Base-by-base conservation (phyloP, 2,329 filamentous ascomycete species). In the Chaetomiaceae sp. region DNA sequence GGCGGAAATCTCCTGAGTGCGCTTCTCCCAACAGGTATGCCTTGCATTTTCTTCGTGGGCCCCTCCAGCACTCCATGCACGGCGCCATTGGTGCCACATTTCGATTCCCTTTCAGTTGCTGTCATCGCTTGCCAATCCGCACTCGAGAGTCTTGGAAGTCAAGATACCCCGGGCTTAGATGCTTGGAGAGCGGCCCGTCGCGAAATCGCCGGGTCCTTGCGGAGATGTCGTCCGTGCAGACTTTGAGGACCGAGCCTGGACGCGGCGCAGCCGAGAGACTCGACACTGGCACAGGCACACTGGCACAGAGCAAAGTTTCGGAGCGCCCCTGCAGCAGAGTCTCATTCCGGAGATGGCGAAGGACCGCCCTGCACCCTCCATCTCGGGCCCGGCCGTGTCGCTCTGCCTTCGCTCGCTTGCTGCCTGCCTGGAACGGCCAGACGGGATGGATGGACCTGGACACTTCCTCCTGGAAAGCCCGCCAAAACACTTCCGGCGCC, bases 191-290 rank as follows among this genome's bases (percentile, higher is more conserved):
- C 17, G 38, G 38, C 39, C 29, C 36, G 19, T 42, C 29, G 19
- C 34, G 37, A 25, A 25, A 12, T 36, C 29, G 27, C 40, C 22
- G 53, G 46, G 29, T 43, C 36, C 25, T 34, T 47, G 50, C 54
- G 54, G 46, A 34, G 22, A 50, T 48, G 39, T 44, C 37, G 50
- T 47, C 54, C 36, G 45, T 50, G 50, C 46, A 50, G 40, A 12
- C n/a, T 25, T 47, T 47, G 8, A 37, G 17, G 23, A 19, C 43
- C 53, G 29, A 33, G 47, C 33, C 14, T 55, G 48, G 53, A 52
- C 43, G 20, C 52, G 34, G 53, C 22, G 43, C 38, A 47, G 53
- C 47, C 37, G 43, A 39, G 29, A 7, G 11, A 48, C 44, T 5
- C 25, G 11, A 22, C 14, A 25, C 47, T 9, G 8, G 14, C 27